phyloP scores from a whole-genome alignment of 495 filamentous ascomycete species.

The Aspergillus baeticus region DNA sequence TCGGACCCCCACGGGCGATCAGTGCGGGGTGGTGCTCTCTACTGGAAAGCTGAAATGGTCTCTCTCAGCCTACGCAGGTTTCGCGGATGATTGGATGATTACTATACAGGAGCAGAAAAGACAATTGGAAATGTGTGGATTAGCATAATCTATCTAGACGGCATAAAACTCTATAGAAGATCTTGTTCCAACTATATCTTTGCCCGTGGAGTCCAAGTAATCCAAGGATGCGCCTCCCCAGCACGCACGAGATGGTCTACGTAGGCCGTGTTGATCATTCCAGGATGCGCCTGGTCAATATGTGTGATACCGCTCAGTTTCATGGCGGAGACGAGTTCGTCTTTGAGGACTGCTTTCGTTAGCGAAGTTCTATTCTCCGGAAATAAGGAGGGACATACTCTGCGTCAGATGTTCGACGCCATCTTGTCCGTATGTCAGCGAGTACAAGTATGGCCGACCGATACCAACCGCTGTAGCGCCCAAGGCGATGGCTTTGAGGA shows the following conservation, averaged over 20 bases:
- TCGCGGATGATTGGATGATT: too few species aligned
- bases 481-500: neutral
- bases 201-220: neutral
- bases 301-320: conserved; percentile 66
- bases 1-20: too few species aligned
- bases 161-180: neutral
- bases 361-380: neutral
- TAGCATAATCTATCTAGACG: too few species aligned
- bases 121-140: too few species aligned
- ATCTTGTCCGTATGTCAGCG: conserved; percentile 42
- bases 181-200: neutral
- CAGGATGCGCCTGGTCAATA: conserved; percentile 60
- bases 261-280: conserved; percentile 59
- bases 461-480: neutral
- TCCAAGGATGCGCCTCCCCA: conserved; percentile 12
- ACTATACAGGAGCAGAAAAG: too few species aligned
- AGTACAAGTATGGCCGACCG: conserved; percentile 11
- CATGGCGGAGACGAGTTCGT: conserved; percentile 72
- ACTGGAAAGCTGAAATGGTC: too few species aligned
- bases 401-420: conserved; percentile 44
- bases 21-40: too few species aligned
- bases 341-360: conserved; percentile 55
- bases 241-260: conserved; percentile 60
- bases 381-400: conserved; percentile 33
- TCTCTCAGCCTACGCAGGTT: too few species aligned